Base-by-base conservation (phyloP, 345 rosid genomes). In the Corchorus capsularis region DNA sequence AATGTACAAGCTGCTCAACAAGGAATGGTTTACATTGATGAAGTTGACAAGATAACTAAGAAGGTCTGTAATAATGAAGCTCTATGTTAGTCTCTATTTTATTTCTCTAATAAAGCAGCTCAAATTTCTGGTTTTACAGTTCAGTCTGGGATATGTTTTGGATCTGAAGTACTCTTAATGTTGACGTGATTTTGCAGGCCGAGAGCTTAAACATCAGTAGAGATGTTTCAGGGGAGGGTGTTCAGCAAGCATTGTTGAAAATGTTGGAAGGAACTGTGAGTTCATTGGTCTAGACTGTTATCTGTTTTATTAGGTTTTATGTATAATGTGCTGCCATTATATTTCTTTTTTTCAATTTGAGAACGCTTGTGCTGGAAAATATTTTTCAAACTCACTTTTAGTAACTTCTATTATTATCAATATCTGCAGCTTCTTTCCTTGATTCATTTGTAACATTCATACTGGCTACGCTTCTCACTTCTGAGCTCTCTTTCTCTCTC, bases 151-250 rank as follows among this genome's bases (percentile, higher is more conserved):
- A 56, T 72, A 22, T 59, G 11, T 20, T 59, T 59, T 73, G 41
- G 43, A 73, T 59, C 46, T 69, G 57, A 63, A 41, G 39, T 61
- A 71, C 68, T 72, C 79, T 20, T 55, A 54, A 50, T 13, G 17
- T 67, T 37, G 16, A 61, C 35, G 57, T 71, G 16, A 15, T 77
- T 81, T 61, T 86, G 80, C 92, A 95, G 98, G 97, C 92, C 73
- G 99, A 95, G 86, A 91, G 97, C 86, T 81, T 93, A 77, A 92
- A 95, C 86, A 84, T 95, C 79, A 93, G 94, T 85, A 85, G 98
- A 78, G 99, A 95, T 88, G 99, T 95, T 62, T 95, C 99, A 68
- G 99, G 99, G 4, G 99, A 95, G 84, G 99, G 99, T 77, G 99
- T 95, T 57, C 99, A 95, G 78, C 99, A 95, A 77, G 99, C 96